A percentile compares a stretch with the other conserved stretches of the same genome.
These are phyloP conservation scores for Candida ipomoeae DNA, from an alignment of 805 yeast species.

Conservation along the genomic window DNA sequence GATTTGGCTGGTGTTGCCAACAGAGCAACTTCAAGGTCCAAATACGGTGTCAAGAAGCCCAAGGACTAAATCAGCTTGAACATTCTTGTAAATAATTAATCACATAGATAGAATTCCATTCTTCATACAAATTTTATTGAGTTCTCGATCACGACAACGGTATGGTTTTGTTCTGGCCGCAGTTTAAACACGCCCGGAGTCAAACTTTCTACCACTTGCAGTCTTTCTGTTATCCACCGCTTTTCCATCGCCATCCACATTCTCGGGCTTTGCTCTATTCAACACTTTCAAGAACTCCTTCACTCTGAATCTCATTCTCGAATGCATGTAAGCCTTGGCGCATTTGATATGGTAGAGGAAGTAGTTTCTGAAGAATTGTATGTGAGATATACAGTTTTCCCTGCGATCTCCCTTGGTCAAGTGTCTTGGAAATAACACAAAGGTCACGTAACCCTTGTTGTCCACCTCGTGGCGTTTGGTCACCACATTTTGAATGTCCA, in stretches of 20 bases:
- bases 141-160: background rate
- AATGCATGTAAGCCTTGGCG: constrained; percentile 96
- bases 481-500: constrained; percentile 51
- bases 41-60: constrained; percentile 90
- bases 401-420: constrained; percentile 57
- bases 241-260: constrained; percentile 63
- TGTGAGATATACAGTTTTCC: constrained; percentile 86
- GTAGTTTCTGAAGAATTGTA: constrained; percentile 89
- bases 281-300: constrained; percentile 90
- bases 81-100: constrained; percentile 5
- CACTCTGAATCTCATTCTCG: constrained; percentile 96
- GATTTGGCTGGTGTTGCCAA: constrained; percentile 95
- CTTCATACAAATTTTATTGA: background rate
- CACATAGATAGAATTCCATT: background rate
- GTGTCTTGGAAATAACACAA: constrained; percentile 82
- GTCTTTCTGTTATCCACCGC: constrained; percentile 53
- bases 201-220: constrained; percentile 69
- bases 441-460: constrained; percentile 53
- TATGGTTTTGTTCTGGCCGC: background rate
- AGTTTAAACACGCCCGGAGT: constrained; percentile 18
- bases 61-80: constrained; percentile 21
- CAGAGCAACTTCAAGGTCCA: constrained; percentile 83
- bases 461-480: constrained; percentile 43
- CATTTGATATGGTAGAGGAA: constrained; percentile 99
- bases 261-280: constrained; percentile 95